phyloP scores from a whole-genome alignment of 345 rosid species.

The Sisymbrium irio region DNA sequence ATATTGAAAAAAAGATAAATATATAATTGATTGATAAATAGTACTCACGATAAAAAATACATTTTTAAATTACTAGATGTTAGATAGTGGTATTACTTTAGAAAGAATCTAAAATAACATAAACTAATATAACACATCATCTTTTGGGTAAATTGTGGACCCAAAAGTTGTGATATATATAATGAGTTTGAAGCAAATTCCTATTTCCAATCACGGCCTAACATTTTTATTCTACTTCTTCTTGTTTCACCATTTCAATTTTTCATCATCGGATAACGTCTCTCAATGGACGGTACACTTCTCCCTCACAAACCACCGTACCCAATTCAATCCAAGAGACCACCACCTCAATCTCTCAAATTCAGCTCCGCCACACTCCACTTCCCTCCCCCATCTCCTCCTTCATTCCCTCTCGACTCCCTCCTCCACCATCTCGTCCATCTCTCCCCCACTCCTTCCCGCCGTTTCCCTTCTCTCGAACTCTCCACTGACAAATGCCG shows the following conservation, averaged over 20 bases:
- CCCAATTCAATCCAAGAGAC: constrained; percentile 45
- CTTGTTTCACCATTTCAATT: constrained; percentile 15
- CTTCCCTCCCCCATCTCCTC: constrained; percentile 50
- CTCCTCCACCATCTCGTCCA: constrained; percentile 76
- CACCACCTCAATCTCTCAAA: constrained; percentile 40
- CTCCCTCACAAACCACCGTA: constrained; percentile 59
- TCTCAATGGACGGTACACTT: constrained; percentile 65
- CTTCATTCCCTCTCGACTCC: constrained; percentile 61
- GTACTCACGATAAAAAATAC: too few relatives aligned
- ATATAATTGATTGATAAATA: too few relatives aligned
- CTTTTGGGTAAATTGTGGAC: too few relatives aligned
- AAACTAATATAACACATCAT: too few relatives aligned
- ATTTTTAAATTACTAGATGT: too few relatives aligned
- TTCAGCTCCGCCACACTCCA: constrained; percentile 67
- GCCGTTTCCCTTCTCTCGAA: constrained; percentile 42
- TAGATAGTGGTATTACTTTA: too few relatives aligned
- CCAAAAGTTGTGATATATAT: too few relatives aligned
- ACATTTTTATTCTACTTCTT: too few relatives aligned
- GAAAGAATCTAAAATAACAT: too few relatives aligned
- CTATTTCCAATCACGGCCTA: too few relatives aligned
- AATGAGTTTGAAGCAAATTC: too few relatives aligned
- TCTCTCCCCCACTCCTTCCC: constrained; percentile 43
- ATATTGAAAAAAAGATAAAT: too few relatives aligned
- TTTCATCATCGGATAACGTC: constrained; percentile 19
- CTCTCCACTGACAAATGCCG: constrained; percentile 32